Base-by-base conservation (phyloP, 2,329 filamentous ascomycete species). In the Emericellopsis atlantica region DNA sequence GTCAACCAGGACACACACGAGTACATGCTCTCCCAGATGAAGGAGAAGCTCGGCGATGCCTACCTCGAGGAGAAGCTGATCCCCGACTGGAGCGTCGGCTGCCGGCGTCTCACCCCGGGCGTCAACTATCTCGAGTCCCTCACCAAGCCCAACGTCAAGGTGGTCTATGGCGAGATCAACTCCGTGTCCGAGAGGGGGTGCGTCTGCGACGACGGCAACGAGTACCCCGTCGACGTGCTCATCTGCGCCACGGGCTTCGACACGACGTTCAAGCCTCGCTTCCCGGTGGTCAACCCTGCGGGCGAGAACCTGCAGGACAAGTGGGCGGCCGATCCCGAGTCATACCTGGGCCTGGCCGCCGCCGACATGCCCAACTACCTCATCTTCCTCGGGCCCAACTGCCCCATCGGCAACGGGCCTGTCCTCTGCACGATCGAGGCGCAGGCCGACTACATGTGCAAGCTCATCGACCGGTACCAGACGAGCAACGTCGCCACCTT, bases 191-290 rank as follows among this genome's bases (percentile, higher is more conserved):
- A 63, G 4, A 53, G n/a, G 66, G 73, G 12, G 54, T 76, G 38
- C 54, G 67, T 51, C 57, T 74, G 26, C 58, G 59, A 57, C 1
- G 64, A 64, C 4, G 72, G 69, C n/a, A 51, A 64, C 31, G 53
- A 68, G n/a, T 52, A 72, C 40, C 59, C 69, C 29, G 64, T 74
- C 12, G 76, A 79, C 48, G 63, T 64, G 11, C 66, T 79, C 18
- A 61, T 79, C 37, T 74, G 71, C 44, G 73, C 72, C n/a, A 76
- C 72, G 0, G 72, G 72, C 1, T 76, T 74, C 48, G 65, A 76
- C 47, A 66, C 66, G 5, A 70, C 67, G 1, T 75, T 74, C 51
- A 52, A 60, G 7, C 70, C 72, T 4, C 60, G 66, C 1, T 75
- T 72, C 44, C 70, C 69, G 1, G 53, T 75, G 15, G 52, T 69